Evolutionary conservation across 305 asterid species (phyloP).

Genomic region (Withania somnifera): DNA sequence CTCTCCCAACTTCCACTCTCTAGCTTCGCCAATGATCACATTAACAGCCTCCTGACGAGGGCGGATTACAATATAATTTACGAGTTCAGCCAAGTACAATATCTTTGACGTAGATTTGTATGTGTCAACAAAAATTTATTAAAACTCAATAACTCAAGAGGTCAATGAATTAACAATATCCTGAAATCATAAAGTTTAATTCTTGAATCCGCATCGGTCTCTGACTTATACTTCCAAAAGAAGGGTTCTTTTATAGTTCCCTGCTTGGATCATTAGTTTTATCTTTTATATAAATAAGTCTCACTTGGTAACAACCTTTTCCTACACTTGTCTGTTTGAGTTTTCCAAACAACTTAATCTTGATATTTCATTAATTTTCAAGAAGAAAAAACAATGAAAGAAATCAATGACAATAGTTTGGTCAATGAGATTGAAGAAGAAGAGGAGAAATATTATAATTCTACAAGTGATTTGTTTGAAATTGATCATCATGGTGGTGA

Average conservation of each 20-base stretch:
- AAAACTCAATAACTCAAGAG: not conserved
- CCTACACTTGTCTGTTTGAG: not conserved
- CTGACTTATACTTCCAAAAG: not conserved
- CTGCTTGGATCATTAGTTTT: not conserved
- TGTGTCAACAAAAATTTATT: not conserved
- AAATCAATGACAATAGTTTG: not conserved
- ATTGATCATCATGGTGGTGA: conserved; percentile 9
- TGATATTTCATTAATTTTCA: not conserved
- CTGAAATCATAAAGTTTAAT: not conserved
- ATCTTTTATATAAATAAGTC: not conserved
- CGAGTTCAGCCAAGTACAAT: not conserved
- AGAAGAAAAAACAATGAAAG: not conserved
- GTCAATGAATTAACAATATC: not conserved
- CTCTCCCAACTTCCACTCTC: not conserved
- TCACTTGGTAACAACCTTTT: conserved; percentile 5
- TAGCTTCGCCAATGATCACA: not conserved
- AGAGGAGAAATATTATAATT: conserved; percentile 22
- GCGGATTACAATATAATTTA: not conserved
- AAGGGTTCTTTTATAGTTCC: not conserved
- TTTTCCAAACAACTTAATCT: not conserved
- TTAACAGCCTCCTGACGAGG: not conserved
- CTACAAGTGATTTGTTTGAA: conserved; percentile 11
- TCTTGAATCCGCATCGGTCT: not conserved
- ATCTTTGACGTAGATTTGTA: not conserved
- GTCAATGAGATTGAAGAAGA: conserved; percentile 23